Evolutionary conservation across 371 early-diverging fungal species (phyloP), one percentile per base, ranked within the genome.

Genomic region (Zopfochytrium polystomum): DNA sequence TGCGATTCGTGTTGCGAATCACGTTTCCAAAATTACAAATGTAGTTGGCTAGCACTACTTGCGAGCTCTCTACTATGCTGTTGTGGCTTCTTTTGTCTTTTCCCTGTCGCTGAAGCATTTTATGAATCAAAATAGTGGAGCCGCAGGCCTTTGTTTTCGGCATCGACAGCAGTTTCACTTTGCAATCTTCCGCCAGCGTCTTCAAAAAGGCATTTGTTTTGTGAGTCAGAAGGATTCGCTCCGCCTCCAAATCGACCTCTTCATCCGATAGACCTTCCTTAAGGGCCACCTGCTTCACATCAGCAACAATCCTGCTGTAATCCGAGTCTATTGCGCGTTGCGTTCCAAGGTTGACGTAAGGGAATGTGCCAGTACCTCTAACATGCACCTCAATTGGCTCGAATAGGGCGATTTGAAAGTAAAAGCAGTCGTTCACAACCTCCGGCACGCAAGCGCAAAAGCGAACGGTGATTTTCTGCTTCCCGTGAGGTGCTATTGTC

Each of bases 11-110:
- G 55, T 74, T 79, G 23, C 68, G 55, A 35, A 80, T 73, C 2
- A 80, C 72, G 30, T 77, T 74, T 2, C 80, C 82, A 45, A 79
- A 79, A 50, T 79, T 78, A 49, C 79, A 78, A 1, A 75, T 11
- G 55, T 73, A 80, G 18, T 35, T 60, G 4, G 71, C 35, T 1
- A 73, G 63, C 6, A 53, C 35, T 11, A 77, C 71, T 20, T 63
- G 52, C 6, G 81, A 74, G 47, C 56, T 46, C 55, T 75, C 76
- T 23, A 15, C 30, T 15, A 80, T 45, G 7, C 34, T 60, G 29
- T 63, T 52, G 26, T 27, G 23, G 4, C 42, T 26, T 35, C 56
- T 66, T 45, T 67, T 70, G 23, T 76, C 73, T 47, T 63, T 67
- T 3, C 62, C 52, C 0, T 32, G 52, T 50, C 50, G 55, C 29